Conservation (phyloP, 257 asterid genomes). For the Gentiana straminea region DNA sequence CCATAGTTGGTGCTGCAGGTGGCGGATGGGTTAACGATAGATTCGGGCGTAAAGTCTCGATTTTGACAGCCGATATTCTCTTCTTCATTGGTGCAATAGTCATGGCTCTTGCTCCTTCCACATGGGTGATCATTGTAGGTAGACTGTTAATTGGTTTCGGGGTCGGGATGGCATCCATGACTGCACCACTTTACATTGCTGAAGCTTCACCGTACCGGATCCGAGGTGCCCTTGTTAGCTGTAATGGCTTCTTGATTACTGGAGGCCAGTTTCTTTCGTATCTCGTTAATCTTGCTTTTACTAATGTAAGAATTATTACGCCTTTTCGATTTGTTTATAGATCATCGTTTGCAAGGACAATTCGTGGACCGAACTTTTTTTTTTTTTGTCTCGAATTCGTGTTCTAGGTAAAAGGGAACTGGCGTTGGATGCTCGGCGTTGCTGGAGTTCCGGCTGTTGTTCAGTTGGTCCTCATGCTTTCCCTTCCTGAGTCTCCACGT, state of each 20-base stretch:
- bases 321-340: background rate
- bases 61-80: conserved; percentile 41
- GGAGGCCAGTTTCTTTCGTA: conserved; percentile 55
- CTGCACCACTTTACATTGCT: conserved; percentile 55
- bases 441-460: conserved; percentile 26
- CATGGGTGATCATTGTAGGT: conserved; percentile 39
- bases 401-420: conserved; percentile 23
- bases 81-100: conserved; percentile 40
- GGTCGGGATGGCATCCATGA: conserved; percentile 78
- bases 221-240: conserved; percentile 66
- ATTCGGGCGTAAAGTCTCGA: conserved; percentile 38
- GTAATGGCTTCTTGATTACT: conserved; percentile 49
- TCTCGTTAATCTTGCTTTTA: conserved; percentile 48
- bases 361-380: too few relatives aligned
- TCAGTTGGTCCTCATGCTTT: conserved; percentile 25
- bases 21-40: conserved; percentile 58
- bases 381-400: background rate
- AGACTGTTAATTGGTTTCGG: conserved; percentile 52
- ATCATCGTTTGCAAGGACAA: background rate
- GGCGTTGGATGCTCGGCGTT: conserved; percentile 43
- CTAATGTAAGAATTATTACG: conserved; percentile 19
- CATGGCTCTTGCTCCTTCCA: conserved; percentile 44
- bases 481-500: conserved; percentile 33
- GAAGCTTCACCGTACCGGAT: conserved; percentile 65
- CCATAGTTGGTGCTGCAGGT: conserved; percentile 49